These are phyloP conservation scores for Dactylis glomerata DNA, from an alignment of 176 grass and related monocot species.

Conservation along the genomic window DNA sequence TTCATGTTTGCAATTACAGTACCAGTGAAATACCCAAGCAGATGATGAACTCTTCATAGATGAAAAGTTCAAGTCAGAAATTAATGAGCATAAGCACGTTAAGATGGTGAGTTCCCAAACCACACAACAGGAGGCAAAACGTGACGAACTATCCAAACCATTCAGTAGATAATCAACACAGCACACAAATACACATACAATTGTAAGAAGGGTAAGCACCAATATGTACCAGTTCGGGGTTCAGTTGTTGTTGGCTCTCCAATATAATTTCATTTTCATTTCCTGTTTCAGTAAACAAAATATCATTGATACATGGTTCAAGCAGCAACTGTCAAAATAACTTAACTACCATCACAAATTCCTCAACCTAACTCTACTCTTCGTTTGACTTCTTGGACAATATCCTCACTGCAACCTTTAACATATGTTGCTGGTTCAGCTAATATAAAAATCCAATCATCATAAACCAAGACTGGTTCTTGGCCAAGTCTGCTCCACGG, in stretches of 20 bases:
- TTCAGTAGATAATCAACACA: slow-evolving; percentile 10
- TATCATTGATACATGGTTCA: slow-evolving; percentile 13
- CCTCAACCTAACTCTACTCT: slow-evolving; percentile 74
- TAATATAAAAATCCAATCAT: slow-evolving; percentile 91
- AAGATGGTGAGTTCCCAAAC: background rate
- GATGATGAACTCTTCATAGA: slow-evolving; percentile 78
- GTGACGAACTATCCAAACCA: background rate
- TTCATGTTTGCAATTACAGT: slow-evolving; percentile 94
- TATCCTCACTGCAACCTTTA: slow-evolving; percentile 92
- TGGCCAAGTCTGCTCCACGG: slow-evolving; percentile 91
- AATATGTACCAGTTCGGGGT: slow-evolving; percentile 74
- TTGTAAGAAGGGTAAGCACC: background rate
- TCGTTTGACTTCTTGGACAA: slow-evolving; percentile 88
- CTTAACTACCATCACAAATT: slow-evolving; percentile 16
- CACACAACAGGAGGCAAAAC: slow-evolving; percentile 6
- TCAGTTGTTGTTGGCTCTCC: slow-evolving; percentile 74
- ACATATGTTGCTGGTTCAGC: slow-evolving; percentile 42
- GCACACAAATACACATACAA: background rate
- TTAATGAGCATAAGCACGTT: background rate
- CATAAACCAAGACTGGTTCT: slow-evolving; percentile 85
- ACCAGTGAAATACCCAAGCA: slow-evolving; percentile 87
- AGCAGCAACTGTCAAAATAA: slow-evolving; percentile 19
- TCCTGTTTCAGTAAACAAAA: slow-evolving; percentile 48
- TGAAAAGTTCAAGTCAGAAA: slow-evolving; percentile 26
- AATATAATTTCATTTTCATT: slow-evolving; percentile 85